phyloP scores from a whole-genome alignment of 1,284 basidiomycete species.

The Takashimella koratensis region DNA sequence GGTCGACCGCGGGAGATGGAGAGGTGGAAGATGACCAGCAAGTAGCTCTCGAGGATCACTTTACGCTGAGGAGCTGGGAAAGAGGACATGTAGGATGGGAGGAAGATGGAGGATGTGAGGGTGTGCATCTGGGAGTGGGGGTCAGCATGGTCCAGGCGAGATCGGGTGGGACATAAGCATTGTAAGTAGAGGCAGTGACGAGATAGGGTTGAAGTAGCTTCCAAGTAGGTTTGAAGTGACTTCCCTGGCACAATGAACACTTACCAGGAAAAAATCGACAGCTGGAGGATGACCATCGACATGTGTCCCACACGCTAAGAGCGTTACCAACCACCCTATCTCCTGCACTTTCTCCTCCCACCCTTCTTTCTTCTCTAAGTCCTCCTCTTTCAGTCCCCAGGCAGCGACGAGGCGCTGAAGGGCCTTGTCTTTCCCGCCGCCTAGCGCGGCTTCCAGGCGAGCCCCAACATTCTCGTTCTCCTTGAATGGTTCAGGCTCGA shows the following conservation, averaged over 20 bases:
- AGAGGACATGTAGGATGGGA: conserved; percentile 54
- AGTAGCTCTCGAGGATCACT: conserved; percentile 54
- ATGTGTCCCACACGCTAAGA: conserved; percentile 48
- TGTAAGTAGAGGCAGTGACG: too few relatives aligned
- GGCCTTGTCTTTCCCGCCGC: conserved; percentile 52
- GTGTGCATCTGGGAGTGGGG: conserved; percentile 58
- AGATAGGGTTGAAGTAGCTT: too few relatives aligned
- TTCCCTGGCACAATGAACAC: conserved; percentile 1
- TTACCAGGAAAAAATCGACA: conserved; percentile 63
- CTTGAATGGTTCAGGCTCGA: conserved; percentile 58
- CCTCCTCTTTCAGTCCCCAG: conserved; percentile 53
- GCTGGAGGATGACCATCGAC: background rate
- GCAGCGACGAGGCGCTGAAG: conserved; percentile 55
- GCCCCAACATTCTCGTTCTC: conserved; percentile 55
- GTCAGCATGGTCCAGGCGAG: too few relatives aligned
- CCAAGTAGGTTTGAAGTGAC: too few relatives aligned
- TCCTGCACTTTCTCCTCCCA: conserved; percentile 56
- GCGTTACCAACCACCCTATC: conserved; percentile 54
- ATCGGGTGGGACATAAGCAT: too few relatives aligned
- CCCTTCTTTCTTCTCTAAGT: conserved; percentile 41
- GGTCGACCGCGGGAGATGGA: conserved; percentile 59
- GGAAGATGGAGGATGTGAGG: conserved; percentile 61
- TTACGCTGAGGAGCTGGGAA: conserved; percentile 44
- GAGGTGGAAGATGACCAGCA: conserved; percentile 53
- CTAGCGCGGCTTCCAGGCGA: conserved; percentile 46